These are phyloP conservation scores for Gaeumannomyces sp. DNA, from an alignment of 2,329 filamentous ascomycete genomes.

Conservation along the genomic window DNA sequence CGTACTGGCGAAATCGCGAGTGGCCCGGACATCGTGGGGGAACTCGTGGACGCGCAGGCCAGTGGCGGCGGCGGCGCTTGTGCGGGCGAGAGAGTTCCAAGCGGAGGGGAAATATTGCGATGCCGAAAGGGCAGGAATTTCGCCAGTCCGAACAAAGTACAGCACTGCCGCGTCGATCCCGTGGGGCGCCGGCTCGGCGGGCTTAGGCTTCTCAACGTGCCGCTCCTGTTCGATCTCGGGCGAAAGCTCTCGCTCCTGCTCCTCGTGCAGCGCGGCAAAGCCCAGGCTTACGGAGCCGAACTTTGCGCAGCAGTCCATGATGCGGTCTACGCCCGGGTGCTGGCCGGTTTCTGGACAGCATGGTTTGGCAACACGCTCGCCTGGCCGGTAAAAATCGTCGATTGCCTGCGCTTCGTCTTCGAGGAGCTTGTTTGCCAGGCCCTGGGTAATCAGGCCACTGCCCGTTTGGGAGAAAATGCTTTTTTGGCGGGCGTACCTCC, in stretches of 20 bases:
- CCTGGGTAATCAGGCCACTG: conserved; percentile 15
- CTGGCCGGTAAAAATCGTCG: conserved; percentile 44
- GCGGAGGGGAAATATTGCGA: conserved; percentile 36
- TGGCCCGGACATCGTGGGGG: conserved; percentile 36
- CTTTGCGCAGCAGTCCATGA: not conserved
- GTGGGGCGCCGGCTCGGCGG: conserved; percentile 34
- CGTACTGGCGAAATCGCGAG: conserved; percentile 43
- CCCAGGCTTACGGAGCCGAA: not conserved
- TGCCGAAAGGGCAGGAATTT: conserved; percentile 11
- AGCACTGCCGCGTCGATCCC: conserved; percentile 35
- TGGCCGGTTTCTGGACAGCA: not conserved
- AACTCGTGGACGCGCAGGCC: conserved; percentile 29
- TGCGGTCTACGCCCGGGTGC: conserved; percentile 7
- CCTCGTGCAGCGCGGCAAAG: conserved; percentile 38
- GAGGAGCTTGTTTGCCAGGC: conserved; percentile 32
- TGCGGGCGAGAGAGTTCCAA: conserved; percentile 32
- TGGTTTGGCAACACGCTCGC: not conserved
- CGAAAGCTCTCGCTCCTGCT: conserved; percentile 63
- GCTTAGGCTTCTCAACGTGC: conserved; percentile 42
- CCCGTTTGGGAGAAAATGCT: conserved; percentile 25
- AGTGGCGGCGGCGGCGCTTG: conserved; percentile 31
- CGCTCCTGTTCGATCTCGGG: conserved; percentile 58
- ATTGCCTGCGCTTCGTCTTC: conserved; percentile 50
- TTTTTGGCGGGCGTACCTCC: conserved; percentile 38
- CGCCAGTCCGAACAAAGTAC: conserved; percentile 32